phyloP scores from a whole-genome alignment of 2,329 filamentous ascomycete species.

The Xylaria sp. region DNA sequence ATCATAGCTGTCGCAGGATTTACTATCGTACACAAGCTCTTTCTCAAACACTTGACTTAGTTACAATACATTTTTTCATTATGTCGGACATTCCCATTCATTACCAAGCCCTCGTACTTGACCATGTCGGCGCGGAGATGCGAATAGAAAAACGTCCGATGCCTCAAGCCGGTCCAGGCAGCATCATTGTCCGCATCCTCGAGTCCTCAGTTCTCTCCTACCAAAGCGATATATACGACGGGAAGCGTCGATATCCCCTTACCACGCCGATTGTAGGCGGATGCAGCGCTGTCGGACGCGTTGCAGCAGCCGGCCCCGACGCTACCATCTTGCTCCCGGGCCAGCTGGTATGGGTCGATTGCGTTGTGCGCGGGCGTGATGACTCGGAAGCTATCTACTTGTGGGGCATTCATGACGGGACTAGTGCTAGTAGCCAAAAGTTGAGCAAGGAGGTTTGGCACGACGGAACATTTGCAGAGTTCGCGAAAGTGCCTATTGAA shows the following conservation, averaged over 20 bases:
- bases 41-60: background rate
- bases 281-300: constrained; percentile 47
- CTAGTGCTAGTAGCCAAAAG: constrained; percentile 39
- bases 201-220: constrained; percentile 54
- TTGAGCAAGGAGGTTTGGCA: constrained; percentile 49
- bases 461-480: constrained; percentile 49
- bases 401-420: constrained; percentile 47
- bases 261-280: constrained; percentile 47
- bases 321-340: constrained; percentile 45
- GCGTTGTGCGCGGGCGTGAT: constrained; percentile 50
- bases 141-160: constrained; percentile 48
- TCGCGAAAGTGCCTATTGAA: constrained; percentile 50
- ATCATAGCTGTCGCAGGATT: background rate
- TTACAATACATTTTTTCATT: background rate
- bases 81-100: constrained; percentile 37
- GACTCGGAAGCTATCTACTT: constrained; percentile 45
- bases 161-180: constrained; percentile 49
- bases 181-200: constrained; percentile 53
- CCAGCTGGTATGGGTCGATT: constrained; percentile 50
- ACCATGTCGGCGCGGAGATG: constrained; percentile 39
- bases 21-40: background rate
- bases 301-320: constrained; percentile 49
- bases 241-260: constrained; percentile 46
- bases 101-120: constrained; percentile 47
- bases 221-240: constrained; percentile 53